A percentile compares a stretch with the other conserved stretches of the same genome.
Conservation (phyloP, 805 yeast species). For the Zygotorulaspora sp. region DNA sequence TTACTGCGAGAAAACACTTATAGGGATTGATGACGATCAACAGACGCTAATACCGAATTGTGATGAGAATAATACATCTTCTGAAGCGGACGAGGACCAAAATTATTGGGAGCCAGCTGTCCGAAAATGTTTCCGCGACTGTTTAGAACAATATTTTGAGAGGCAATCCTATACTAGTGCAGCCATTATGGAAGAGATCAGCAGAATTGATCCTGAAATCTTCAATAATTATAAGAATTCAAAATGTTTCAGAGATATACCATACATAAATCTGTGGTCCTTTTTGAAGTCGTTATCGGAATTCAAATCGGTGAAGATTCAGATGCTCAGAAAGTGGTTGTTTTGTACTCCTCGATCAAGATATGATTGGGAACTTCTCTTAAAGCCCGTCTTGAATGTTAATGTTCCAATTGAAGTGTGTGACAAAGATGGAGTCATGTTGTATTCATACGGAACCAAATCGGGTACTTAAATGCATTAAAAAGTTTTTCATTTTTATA, state of each 20-base stretch:
- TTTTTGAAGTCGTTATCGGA: slow-evolving; percentile 33
- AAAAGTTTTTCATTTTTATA: no score
- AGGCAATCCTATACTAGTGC: slow-evolving; percentile 1
- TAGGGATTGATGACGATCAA: slow-evolving; percentile 22
- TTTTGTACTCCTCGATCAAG: slow-evolving; percentile 38
- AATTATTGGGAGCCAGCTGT: slow-evolving; percentile 30
- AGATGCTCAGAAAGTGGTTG: slow-evolving; percentile 36
- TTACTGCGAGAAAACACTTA: slow-evolving; percentile 24
- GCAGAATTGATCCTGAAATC: slow-evolving; percentile 15
- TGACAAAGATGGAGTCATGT: slow-evolving; percentile 40
- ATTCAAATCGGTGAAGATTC: slow-evolving; percentile 36
- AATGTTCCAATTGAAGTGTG: slow-evolving; percentile 36
- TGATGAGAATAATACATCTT: slow-evolving; percentile 1
- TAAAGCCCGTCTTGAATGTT: slow-evolving; percentile 35
- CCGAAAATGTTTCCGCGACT: slow-evolving; percentile 15
- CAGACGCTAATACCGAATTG: slow-evolving; percentile 27
- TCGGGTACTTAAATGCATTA: slow-evolving; percentile 2
- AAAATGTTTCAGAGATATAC: slow-evolving; percentile 31
- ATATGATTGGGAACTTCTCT: slow-evolving; percentile 38
- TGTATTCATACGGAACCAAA: slow-evolving; percentile 35
- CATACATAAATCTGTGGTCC: slow-evolving; percentile 37
- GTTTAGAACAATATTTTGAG: background rate
- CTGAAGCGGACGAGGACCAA: slow-evolving; percentile 1
- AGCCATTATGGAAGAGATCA: slow-evolving; percentile 2
- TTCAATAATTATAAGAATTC: slow-evolving; percentile 28